A percentile compares a stretch with the other conserved stretches of the same genome.
These are phyloP conservation scores for Globisporangium polare DNA, from an alignment of 352 stramenopile species.

Conservation along the genomic window DNA sequence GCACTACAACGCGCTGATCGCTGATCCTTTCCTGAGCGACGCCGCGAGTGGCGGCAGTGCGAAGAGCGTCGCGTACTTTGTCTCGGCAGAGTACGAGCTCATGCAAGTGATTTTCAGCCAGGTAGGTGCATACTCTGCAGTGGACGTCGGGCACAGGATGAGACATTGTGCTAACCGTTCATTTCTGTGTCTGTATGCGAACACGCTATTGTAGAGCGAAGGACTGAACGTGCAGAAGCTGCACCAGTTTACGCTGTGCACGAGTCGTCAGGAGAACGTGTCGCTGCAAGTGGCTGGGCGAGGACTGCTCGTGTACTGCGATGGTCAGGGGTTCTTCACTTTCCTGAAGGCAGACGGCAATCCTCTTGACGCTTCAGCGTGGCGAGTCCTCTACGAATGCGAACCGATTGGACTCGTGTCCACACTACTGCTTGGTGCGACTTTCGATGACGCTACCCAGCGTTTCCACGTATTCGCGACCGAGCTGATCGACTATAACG, in stretches of 20 bases:
- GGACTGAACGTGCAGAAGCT: conserved; percentile 26
- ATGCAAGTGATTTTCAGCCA: conserved; percentile 46
- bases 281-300: conserved; percentile 51
- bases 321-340: conserved; percentile 53
- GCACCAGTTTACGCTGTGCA: conserved; percentile 32
- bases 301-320: conserved; percentile 62
- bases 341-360: conserved; percentile 38
- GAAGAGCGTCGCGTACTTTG: conserved; percentile 53
- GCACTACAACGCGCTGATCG: conserved; percentile 56
- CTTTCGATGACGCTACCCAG: conserved; percentile 36
- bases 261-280: conserved; percentile 52
- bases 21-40: conserved; percentile 52
- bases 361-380: conserved; percentile 22
- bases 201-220: conserved; percentile 15
- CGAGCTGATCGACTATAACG: conserved; percentile 34
- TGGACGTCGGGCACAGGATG: neutral
- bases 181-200: neutral
- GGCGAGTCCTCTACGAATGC: conserved; percentile 50
- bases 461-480: conserved; percentile 44
- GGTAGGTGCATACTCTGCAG: conserved; percentile 10
- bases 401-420: conserved; percentile 29
- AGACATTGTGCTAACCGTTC: neutral
- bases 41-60: conserved; percentile 10
- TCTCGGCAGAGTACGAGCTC: conserved; percentile 57
- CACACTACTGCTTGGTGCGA: conserved; percentile 42